A percentile compares a stretch with the other conserved stretches of the same genome.
These are phyloP conservation scores for Dendryphion nanum DNA, from an alignment of 2,329 filamentous ascomycete species.

Conservation along the genomic window DNA sequence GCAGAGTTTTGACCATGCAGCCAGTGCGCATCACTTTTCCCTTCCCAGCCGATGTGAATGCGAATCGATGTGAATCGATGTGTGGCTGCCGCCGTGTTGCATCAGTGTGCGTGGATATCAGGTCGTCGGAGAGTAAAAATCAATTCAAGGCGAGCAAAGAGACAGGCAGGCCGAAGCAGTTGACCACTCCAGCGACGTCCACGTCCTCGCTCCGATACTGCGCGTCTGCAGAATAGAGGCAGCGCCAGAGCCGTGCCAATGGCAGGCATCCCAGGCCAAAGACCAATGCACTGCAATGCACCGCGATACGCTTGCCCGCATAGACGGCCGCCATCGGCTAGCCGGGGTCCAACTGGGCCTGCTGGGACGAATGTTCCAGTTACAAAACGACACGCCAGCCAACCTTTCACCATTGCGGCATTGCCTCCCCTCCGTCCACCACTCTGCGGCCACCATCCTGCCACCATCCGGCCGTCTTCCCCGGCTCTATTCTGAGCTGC, in stretches of 20 bases:
- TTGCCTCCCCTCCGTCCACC: no score
- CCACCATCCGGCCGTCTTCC: constrained; percentile 19
- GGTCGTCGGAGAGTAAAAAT: no score
- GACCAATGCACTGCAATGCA: background rate
- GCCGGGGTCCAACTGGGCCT: constrained; percentile 8
- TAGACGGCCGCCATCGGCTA: constrained; percentile 22
- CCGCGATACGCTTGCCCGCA: constrained; percentile 37
- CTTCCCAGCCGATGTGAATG: constrained; percentile 18
- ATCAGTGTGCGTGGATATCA: constrained; percentile 28
- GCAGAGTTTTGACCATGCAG: constrained; percentile 14
- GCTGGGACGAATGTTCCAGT: constrained; percentile 28
- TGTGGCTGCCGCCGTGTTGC: no score
- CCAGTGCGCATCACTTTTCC: constrained; percentile 5
- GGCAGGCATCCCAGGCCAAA: background rate
- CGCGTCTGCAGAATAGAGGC: constrained; percentile 5
- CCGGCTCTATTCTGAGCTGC: constrained; percentile 14
- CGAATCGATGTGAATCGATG: no score
- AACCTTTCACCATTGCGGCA: constrained; percentile 6
- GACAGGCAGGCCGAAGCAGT: constrained; percentile 14
- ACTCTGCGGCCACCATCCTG: no score
- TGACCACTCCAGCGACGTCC: constrained; percentile 19
- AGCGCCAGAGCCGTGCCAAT: constrained; percentile 9
- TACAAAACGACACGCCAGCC: constrained; percentile 31
- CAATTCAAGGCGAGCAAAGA: no score
- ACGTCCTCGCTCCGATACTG: background rate